Evolutionary conservation across 2,329 filamentous ascomycete species (phyloP).

Genomic region (Fusarium sp.): DNA sequence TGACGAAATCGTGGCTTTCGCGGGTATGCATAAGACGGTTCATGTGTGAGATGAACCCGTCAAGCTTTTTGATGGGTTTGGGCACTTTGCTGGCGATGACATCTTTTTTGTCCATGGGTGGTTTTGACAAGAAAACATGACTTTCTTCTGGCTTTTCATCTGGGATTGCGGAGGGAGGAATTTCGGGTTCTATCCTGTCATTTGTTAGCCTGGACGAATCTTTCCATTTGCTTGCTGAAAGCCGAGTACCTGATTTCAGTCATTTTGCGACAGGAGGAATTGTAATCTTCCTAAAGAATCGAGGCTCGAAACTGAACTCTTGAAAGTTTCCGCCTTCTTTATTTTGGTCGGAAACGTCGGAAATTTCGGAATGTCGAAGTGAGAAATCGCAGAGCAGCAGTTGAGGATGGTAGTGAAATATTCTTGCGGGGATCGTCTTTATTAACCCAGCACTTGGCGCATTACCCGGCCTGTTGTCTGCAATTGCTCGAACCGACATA

Average conservation of each 20-base stretch:
- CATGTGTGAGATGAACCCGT: conserved; percentile 22
- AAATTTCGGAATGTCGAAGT: not conserved
- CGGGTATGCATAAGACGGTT: conserved; percentile 31
- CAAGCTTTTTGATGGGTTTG: conserved; percentile 11
- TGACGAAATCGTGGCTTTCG: conserved; percentile 26
- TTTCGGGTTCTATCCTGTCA: not conserved
- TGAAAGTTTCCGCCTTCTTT: not conserved
- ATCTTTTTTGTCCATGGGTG: rapidly evolving
- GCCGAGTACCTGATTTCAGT: not conserved
- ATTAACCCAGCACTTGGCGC: conserved; percentile 6
- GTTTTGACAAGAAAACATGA: not conserved
- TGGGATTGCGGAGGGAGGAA: not conserved
- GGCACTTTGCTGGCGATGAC: not conserved
- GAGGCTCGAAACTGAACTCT: not conserved
- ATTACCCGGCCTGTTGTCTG: conserved; percentile 1
- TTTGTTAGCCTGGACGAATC: not conserved
- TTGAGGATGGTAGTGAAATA: not conserved
- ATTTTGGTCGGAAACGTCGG: not conserved
- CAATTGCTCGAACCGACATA: not conserved
- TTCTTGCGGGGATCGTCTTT: conserved; percentile 9
- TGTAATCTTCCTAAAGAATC: rapidly evolving
- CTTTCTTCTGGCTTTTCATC: not conserved
- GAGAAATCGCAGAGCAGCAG: not conserved
- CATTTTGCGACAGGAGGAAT: not conserved
- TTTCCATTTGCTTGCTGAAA: rapidly evolving